Conservation (phyloP, 2,329 filamentous ascomycete genomes). For the Fusarium sp. region DNA sequence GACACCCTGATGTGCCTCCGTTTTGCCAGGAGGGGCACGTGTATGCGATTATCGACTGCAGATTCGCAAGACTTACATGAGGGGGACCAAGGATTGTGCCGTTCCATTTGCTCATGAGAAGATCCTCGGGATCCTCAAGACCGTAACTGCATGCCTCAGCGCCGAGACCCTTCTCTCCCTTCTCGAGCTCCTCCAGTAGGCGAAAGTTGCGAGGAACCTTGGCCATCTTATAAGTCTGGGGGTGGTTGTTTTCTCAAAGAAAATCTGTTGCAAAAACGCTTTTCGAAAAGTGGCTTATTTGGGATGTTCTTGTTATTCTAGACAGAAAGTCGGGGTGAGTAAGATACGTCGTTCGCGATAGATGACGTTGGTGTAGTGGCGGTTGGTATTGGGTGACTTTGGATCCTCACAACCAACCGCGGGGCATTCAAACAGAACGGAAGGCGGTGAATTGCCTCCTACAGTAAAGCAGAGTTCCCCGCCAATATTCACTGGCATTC, state of each 20-base stretch:
- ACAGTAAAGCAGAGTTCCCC: slow-evolving; percentile 26
- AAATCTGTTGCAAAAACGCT: not conserved
- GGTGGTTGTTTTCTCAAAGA: slow-evolving; percentile 11
- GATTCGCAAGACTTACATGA: slow-evolving; percentile 74
- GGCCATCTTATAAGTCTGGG: slow-evolving; percentile 47
- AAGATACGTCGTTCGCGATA: slow-evolving; percentile 22
- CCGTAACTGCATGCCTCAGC: slow-evolving; percentile 98
- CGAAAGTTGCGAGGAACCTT: slow-evolving; percentile 95
- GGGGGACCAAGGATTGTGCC: slow-evolving; percentile 97
- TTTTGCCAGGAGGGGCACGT: slow-evolving; percentile 2
- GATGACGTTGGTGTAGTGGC: slow-evolving; percentile 39
- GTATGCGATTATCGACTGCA: not conserved
- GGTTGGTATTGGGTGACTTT: slow-evolving; percentile 39
- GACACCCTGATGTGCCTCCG: not conserved
- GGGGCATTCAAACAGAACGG: slow-evolving; percentile 38
- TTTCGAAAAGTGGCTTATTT: not conserved
- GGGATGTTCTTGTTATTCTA: not conserved
- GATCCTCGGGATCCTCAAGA: slow-evolving; percentile 91
- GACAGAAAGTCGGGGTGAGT: slow-evolving; percentile 7
- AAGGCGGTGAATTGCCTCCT: slow-evolving; percentile 32
- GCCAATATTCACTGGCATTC: slow-evolving; percentile 12
- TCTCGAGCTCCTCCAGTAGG: slow-evolving; percentile 96
- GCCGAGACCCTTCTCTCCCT: slow-evolving; percentile 97
- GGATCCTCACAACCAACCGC: slow-evolving; percentile 34
- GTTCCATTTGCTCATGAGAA: slow-evolving; percentile 99